Evolutionary conservation across 768 basidiomycete species (phyloP).

Genomic region (Scleroderma bovista): DNA sequence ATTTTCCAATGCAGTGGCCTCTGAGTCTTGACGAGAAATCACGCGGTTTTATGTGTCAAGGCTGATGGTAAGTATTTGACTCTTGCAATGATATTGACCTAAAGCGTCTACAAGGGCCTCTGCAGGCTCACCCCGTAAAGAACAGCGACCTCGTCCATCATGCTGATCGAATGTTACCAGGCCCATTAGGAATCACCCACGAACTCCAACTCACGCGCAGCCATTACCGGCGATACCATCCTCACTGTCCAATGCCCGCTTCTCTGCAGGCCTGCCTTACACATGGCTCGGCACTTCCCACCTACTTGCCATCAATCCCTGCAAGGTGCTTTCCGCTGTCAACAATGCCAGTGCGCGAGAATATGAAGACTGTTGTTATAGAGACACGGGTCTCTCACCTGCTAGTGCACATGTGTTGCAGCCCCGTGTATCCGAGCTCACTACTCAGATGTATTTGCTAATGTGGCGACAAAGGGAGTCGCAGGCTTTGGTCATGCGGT

Average conservation of each 20-base stretch:
- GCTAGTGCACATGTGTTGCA: slow-evolving; percentile 57
- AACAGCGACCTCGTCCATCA: slow-evolving; percentile 72
- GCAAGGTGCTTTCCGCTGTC: slow-evolving; percentile 70
- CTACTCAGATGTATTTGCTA: slow-evolving; percentile 74
- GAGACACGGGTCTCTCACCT: slow-evolving; percentile 63
- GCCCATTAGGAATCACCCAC: no score
- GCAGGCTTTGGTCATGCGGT: slow-evolving; percentile 78
- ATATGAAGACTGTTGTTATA: slow-evolving; percentile 79
- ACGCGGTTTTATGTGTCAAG: no score
- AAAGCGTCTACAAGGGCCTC: slow-evolving; percentile 2
- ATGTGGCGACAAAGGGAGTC: slow-evolving; percentile 76
- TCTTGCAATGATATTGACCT: no score
- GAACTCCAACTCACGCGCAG: slow-evolving; percentile 60
- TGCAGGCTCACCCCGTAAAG: slow-evolving; percentile 46
- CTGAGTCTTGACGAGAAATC: no score
- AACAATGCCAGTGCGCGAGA: slow-evolving; percentile 79
- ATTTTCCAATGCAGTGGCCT: no score
- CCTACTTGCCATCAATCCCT: slow-evolving; percentile 81
- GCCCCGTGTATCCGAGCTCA: slow-evolving; percentile 86
- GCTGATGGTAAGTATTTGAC: no score
- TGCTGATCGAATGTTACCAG: no score
- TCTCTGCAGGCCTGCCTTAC: slow-evolving; percentile 82
- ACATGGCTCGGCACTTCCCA: slow-evolving; percentile 67
- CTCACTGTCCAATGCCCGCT: slow-evolving; percentile 73
- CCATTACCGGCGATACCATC: slow-evolving; percentile 81